Percentiles rank a stretch among this genome's conserved stretches.
Conservation (phyloP, 2,329 filamentous ascomycete species). For the Diaporthe destruens region DNA sequence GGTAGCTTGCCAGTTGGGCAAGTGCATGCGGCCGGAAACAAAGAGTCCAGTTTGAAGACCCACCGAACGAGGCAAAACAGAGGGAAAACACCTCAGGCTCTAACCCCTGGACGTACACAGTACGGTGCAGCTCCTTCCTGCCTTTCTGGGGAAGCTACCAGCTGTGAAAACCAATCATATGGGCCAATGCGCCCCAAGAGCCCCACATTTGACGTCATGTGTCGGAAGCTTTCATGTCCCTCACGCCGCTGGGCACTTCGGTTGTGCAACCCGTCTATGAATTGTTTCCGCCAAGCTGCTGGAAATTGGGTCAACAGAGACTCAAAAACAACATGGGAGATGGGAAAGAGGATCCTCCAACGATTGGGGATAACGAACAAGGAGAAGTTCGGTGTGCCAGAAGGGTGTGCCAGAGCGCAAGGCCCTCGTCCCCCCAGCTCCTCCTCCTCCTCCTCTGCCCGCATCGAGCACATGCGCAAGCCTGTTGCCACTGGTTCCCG, state of each 20-base stretch:
- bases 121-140: neutral
- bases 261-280: neutral
- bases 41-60: neutral
- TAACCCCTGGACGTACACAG: neutral
- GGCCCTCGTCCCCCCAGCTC: neutral
- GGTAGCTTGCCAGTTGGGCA: neutral
- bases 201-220: constrained; percentile 26
- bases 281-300: neutral
- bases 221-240: constrained; percentile 11
- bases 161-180: constrained; percentile 3
- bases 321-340: neutral
- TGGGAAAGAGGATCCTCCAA: neutral
- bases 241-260: constrained; percentile 12
- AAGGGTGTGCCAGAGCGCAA: no score
- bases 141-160: constrained; percentile 29
- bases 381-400: neutral
- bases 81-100: neutral
- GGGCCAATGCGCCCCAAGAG: neutral
- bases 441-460: neutral
- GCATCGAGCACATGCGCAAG: constrained; percentile 1
- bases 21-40: neutral
- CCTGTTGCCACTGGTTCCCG: constrained; percentile 19
- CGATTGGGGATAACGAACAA: neutral
- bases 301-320: neutral
- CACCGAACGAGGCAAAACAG: no score